phyloP scores from a whole-genome alignment of 805 yeast species.

The Candida bentonensis region DNA sequence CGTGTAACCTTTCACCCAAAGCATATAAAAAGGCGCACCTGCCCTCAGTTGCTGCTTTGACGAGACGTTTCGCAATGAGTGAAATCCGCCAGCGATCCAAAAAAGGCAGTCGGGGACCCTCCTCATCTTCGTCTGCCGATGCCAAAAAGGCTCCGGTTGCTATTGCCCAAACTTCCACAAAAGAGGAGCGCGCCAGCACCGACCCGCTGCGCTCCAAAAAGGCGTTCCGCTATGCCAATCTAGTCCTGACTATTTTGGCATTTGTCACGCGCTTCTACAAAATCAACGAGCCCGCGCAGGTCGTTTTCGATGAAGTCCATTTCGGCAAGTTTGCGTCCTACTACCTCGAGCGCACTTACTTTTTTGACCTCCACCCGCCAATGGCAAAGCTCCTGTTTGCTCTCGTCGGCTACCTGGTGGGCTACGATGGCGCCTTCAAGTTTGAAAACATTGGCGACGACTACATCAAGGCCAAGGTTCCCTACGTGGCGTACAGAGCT shows the following conservation, averaged over 20 bases:
- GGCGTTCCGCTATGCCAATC: constrained; percentile 3
- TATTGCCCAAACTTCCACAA: not conserved
- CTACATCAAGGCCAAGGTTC: constrained; percentile 69
- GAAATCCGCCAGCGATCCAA: not conserved
- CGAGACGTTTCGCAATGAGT: not conserved
- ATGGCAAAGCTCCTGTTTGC: constrained; percentile 91
- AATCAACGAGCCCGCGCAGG: constrained; percentile 57
- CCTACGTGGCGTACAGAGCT: constrained; percentile 58
- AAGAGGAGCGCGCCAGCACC: not conserved
- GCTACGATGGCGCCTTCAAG: constrained; percentile 85
- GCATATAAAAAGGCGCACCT: no score
- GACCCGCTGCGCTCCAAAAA: not conserved
- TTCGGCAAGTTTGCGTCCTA: constrained; percentile 35
- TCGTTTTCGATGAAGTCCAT: constrained; percentile 44
- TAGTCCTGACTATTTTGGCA: constrained; percentile 36
- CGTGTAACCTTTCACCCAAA: no score
- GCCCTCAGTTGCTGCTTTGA: no score
- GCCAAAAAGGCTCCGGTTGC: not conserved
- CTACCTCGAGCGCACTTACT: constrained; percentile 79
- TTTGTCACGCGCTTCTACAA: constrained; percentile 61
- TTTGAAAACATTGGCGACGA: constrained; percentile 81
- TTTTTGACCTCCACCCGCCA: constrained; percentile 96
- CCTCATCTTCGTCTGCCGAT: not conserved
- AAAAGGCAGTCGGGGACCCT: not conserved
- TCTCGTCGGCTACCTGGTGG: constrained; percentile 72